A percentile compares a stretch with the other conserved stretches of the same genome.
phyloP scores from a whole-genome alignment of 331 rosid genomes.

The Arachis monticola region DNA sequence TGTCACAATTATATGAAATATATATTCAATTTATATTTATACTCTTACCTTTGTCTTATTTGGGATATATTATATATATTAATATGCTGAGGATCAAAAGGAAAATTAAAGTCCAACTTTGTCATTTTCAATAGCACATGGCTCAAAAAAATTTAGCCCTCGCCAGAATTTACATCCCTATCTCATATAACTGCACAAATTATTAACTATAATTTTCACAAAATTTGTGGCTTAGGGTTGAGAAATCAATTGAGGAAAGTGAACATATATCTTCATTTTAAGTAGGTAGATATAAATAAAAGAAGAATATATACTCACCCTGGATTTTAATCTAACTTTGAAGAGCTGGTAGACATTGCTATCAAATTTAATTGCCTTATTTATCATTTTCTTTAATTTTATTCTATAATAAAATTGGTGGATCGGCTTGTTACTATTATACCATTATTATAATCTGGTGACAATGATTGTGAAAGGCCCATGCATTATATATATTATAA shows the following conservation, averaged over 20 bases:
- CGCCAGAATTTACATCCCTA: neutral
- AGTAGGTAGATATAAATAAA: neutral
- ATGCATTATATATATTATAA: neutral
- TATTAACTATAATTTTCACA: slow-evolving; percentile 19
- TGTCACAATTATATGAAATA: slow-evolving; percentile 32
- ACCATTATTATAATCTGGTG: slow-evolving; percentile 11
- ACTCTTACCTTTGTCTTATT: slow-evolving; percentile 23
- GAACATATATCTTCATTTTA: slow-evolving; percentile 27
- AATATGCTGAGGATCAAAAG: slow-evolving; percentile 16
- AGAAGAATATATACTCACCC: neutral
- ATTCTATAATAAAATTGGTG: slow-evolving; percentile 20
- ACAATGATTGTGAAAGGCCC: slow-evolving; percentile 37
- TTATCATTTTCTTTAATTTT: neutral
- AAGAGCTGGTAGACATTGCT: slow-evolving; percentile 37
- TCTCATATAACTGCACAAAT: slow-evolving; percentile 21
- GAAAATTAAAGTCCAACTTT: slow-evolving; percentile 32
- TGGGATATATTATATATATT: slow-evolving; percentile 10
- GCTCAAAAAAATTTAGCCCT: slow-evolving; percentile 32
- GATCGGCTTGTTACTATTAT: slow-evolving; percentile 1
- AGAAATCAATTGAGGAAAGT: slow-evolving; percentile 20
- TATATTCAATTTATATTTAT: slow-evolving; percentile 5
- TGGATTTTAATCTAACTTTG: neutral
- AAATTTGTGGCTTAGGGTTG: slow-evolving; percentile 27
- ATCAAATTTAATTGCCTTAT: slow-evolving; percentile 29
- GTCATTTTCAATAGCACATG: slow-evolving; percentile 42